Evolutionary conservation across 164 flowering plant genomes (phyloP).

Genomic region (Kingdonia uniflora): DNA sequence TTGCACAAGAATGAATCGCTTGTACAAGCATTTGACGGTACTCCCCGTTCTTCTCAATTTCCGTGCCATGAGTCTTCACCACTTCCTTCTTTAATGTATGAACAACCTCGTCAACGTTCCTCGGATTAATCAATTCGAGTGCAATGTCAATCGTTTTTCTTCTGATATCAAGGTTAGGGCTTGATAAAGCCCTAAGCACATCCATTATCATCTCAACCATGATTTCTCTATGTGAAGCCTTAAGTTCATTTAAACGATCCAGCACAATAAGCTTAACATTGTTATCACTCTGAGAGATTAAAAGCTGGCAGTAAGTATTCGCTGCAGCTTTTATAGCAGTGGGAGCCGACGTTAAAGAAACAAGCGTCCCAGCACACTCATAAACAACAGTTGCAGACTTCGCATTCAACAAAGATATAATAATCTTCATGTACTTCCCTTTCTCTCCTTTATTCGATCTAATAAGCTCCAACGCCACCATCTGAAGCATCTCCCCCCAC

Average conservation of each 20-base stretch:
- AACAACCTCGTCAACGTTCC: constrained; percentile 86
- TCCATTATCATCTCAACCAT: constrained; percentile 96
- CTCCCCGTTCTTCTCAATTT: constrained; percentile 92
- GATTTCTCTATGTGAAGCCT: constrained; percentile 63
- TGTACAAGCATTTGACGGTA: constrained; percentile 92
- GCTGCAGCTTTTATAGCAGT: constrained; percentile 92
- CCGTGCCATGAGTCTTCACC: constrained; percentile 81
- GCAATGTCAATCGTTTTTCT: constrained; percentile 86
- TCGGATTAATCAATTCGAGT: constrained; percentile 75
- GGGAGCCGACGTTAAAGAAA: constrained; percentile 86
- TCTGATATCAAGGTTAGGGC: constrained; percentile 76
- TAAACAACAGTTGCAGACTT: too few relatives aligned
- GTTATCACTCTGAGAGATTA: constrained; percentile 88
- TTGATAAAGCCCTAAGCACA: constrained; percentile 84
- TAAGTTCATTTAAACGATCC: constrained; percentile 82
- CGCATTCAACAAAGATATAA: too few relatives aligned
- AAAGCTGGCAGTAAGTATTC: constrained; percentile 70
- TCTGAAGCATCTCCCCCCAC: constrained; percentile 86
- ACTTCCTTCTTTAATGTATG: constrained; percentile 88
- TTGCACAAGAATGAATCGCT: constrained; percentile 89
- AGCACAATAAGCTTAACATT: constrained; percentile 93
- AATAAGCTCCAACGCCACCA: constrained; percentile 94
- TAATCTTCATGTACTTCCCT: too few relatives aligned
- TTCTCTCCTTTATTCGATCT: too few relatives aligned
- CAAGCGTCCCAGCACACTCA: constrained; percentile 8